Evolutionary conservation across 768 basidiomycete species (phyloP).

Genomic region (Pleurotus salmoneostramineus): DNA sequence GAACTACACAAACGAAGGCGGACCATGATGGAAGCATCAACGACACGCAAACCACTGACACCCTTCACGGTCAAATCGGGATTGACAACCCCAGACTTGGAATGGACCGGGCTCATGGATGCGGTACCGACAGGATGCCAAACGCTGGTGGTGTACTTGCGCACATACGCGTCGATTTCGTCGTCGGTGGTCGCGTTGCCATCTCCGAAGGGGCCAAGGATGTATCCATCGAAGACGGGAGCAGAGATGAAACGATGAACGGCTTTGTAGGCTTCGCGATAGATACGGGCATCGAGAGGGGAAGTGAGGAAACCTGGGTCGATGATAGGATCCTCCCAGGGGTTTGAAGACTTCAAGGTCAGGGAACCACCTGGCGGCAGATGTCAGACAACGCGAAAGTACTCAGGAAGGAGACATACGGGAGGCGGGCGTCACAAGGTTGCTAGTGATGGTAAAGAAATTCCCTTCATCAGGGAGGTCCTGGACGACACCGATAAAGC

Average conservation of each 20-base stretch:
- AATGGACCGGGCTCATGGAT: slow-evolving; percentile 15
- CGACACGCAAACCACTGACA: slow-evolving; percentile 26
- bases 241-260: slow-evolving; percentile 12
- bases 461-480: slow-evolving; percentile 13
- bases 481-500: slow-evolving; percentile 9
- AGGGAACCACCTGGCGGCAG: slow-evolving; percentile 18
- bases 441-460: slow-evolving; percentile 16
- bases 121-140: slow-evolving; percentile 28
- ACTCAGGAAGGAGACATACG: slow-evolving; percentile 9
- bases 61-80: slow-evolving; percentile 31
- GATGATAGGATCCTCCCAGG: slow-evolving; percentile 37
- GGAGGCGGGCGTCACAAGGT: slow-evolving; percentile 22
- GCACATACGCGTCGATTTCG: slow-evolving; percentile 20
- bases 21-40: slow-evolving; percentile 31
- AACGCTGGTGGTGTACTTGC: slow-evolving; percentile 16
- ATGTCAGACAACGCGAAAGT: neutral
- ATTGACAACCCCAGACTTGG: slow-evolving; percentile 20
- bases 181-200: slow-evolving; percentile 22
- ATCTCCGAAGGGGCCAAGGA: slow-evolving; percentile 11
- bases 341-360: slow-evolving; percentile 28
- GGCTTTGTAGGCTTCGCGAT: slow-evolving; percentile 13
- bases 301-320: slow-evolving; percentile 37
- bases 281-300: slow-evolving; percentile 14
- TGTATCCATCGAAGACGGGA: slow-evolving; percentile 14
- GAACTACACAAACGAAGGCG: neutral